Conservation (phyloP, 177 flowering plant genomes). For the Vitis hybrid region DNA sequence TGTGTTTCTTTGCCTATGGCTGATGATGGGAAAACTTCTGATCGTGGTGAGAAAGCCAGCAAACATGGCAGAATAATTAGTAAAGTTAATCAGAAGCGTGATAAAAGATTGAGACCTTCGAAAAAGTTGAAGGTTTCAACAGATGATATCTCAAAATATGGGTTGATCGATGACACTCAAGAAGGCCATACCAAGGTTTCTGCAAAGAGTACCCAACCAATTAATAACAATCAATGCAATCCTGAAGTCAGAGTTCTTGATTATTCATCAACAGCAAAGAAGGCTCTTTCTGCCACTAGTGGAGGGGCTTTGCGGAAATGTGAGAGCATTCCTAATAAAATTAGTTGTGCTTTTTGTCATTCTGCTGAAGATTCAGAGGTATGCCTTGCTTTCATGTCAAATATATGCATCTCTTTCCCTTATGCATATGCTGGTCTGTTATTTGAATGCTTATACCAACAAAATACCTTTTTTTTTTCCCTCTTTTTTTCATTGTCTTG, state of each 20-base stretch:
- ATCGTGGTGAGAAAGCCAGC: not conserved
- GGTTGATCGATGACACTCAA: slow-evolving; percentile 12
- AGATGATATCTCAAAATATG: slow-evolving; percentile 14
- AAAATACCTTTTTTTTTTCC: not conserved
- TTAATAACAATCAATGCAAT: slow-evolving; percentile 6
- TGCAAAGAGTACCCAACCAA: slow-evolving; percentile 17
- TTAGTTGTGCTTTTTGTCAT: slow-evolving; percentile 82
- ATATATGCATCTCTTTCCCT: not conserved
- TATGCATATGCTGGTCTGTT: not conserved
- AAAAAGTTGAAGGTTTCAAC: slow-evolving; percentile 26
- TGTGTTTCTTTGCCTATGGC: not conserved
- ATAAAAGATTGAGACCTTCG: slow-evolving; percentile 3
- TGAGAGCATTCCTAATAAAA: slow-evolving; percentile 22
- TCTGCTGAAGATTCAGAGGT: slow-evolving; percentile 77
- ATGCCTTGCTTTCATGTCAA: slow-evolving; percentile 4
- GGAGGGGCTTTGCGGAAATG: slow-evolving; percentile 43
- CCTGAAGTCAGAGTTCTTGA: slow-evolving; percentile 10
- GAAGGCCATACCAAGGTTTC: slow-evolving; percentile 10
- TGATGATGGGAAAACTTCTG: slow-evolving; percentile 1
- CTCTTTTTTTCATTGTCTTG: not conserved
- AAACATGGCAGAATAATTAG: slow-evolving; percentile 9
- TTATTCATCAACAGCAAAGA: slow-evolving; percentile 16
- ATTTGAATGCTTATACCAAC: not conserved
- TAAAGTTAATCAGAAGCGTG: not conserved
- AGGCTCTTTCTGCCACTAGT: slow-evolving; percentile 15